A percentile compares a stretch with the other conserved stretches of the same genome.
Conservation (phyloP, 2,329 filamentous ascomycete genomes). For the Sclerotinia minor region DNA sequence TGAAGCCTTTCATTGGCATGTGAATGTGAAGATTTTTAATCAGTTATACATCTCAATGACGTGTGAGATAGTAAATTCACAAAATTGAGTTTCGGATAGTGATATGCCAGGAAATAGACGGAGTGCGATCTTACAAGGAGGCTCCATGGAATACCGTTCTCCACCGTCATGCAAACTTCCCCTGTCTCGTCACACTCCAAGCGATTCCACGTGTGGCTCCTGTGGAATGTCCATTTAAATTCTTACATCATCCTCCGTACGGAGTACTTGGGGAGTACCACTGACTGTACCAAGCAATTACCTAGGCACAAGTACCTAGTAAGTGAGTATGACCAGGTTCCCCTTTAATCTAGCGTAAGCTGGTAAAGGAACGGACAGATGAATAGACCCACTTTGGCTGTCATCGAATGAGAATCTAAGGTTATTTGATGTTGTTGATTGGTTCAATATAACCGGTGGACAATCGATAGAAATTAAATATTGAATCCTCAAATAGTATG, state of each 20-base stretch:
- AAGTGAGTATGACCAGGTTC: neutral
- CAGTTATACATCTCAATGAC: neutral
- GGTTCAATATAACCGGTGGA: neutral
- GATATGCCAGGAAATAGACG: too few species aligned
- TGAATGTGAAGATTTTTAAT: neutral
- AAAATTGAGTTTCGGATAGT: neutral
- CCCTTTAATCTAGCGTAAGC: constrained; percentile 5
- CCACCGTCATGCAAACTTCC: neutral
- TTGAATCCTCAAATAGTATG: neutral
- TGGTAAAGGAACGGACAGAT: neutral
- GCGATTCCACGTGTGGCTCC: neutral
- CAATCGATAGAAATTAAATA: neutral
- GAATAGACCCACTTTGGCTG: neutral
- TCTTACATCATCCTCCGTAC: constrained; percentile 9
- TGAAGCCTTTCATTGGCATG: neutral
- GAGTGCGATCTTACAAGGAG: neutral
- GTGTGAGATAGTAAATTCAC: neutral
- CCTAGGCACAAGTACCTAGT: neutral
- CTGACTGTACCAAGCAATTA: constrained; percentile 11
- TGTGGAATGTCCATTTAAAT: neutral
- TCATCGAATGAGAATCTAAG: neutral
- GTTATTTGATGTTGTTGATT: neutral
- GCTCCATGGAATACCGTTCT: neutral
- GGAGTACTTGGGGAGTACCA: neutral
- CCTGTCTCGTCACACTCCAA: constrained; percentile 4